phyloP scores from a whole-genome alignment of 768 basidiomycete genomes.

The Lepiota venenata region DNA sequence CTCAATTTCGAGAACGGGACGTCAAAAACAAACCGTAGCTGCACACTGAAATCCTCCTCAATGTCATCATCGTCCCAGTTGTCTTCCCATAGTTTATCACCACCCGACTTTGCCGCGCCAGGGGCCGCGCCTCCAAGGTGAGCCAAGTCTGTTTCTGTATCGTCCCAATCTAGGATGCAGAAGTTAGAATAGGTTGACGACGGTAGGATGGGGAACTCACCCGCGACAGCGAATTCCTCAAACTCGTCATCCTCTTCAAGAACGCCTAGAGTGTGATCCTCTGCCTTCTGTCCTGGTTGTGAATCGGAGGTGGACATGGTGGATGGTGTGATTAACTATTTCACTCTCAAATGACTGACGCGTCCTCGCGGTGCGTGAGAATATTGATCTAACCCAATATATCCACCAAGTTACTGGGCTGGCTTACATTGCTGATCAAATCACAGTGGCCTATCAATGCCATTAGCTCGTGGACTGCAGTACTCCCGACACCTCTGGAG shows the following conservation, averaged over 20 bases:
- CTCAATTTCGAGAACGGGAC: no score
- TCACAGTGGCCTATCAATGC: no score
- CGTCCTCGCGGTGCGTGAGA: conserved; percentile 27
- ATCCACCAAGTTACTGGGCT: no score
- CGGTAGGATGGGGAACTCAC: conserved; percentile 33
- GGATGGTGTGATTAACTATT: conserved; percentile 3
- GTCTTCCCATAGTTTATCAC: conserved; percentile 97
- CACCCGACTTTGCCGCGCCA: conserved; percentile 73
- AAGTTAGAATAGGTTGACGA: not conserved
- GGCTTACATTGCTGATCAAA: no score
- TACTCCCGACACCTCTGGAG: no score
- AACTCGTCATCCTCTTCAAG: conserved; percentile 98
- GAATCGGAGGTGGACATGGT: conserved; percentile 45
- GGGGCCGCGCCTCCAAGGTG: conserved; percentile 73
- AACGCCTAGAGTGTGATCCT: conserved; percentile 65
- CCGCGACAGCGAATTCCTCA: conserved; percentile 87
- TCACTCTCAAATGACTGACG: conserved; percentile 17
- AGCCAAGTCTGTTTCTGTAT: conserved; percentile 78
- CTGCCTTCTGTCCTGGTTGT: conserved; percentile 41
- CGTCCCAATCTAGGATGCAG: conserved; percentile 75
- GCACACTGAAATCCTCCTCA: conserved; percentile 95
- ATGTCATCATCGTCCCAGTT: conserved; percentile 99
- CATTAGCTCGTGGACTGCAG: no score
- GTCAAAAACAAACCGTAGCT: conserved; percentile 68
- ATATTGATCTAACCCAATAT: not conserved